These are phyloP conservation scores for Immersiporthe knoxdaviesiana DNA, from an alignment of 2,329 filamentous ascomycete genomes.

Conservation along the genomic window DNA sequence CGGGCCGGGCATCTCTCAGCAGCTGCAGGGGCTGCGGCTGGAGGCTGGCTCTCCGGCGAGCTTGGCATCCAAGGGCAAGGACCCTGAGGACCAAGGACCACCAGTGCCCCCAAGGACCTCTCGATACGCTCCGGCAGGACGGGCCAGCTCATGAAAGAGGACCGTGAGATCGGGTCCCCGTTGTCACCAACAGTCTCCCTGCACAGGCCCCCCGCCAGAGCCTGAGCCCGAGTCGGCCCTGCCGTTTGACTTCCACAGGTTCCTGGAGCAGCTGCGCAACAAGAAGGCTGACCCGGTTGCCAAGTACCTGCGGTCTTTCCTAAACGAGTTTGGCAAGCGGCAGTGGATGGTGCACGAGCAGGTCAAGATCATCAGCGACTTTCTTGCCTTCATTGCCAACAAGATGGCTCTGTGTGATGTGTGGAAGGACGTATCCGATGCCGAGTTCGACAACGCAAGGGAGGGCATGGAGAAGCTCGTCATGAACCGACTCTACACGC, in stretches of 20 bases:
- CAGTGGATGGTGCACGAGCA: conserved; percentile 99
- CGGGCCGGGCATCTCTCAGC: conserved; percentile 53
- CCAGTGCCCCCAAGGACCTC: conserved; percentile 64
- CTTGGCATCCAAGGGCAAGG: conserved; percentile 43
- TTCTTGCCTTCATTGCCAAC: conserved; percentile 93
- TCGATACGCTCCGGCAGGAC: conserved; percentile 43
- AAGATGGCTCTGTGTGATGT: conserved; percentile 98
- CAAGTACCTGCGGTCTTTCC: conserved; percentile 90
- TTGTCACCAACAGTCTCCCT: conserved; percentile 54
- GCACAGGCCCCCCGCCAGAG: conserved; percentile 71
- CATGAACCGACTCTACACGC: conserved; percentile 94
- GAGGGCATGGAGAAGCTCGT: conserved; percentile 99
- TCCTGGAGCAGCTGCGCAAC: conserved; percentile 92
- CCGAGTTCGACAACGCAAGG: conserved; percentile 96
- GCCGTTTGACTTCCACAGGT: conserved; percentile 96
- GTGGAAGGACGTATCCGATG: conserved; percentile 93
- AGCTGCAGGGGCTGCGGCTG: conserved; percentile 49
- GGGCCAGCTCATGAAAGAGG: conserved; percentile 42
- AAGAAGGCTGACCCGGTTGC: conserved; percentile 98
- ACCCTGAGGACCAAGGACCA: conserved; percentile 53
- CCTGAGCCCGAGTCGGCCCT: conserved; percentile 79
- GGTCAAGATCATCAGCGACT: conserved; percentile 97
- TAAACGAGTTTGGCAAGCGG: conserved; percentile 92
- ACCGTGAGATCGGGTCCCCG: conserved; percentile 44
- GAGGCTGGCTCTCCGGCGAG: conserved; percentile 45